Percentiles rank a stretch among this genome's conserved stretches.
phyloP scores from a whole-genome alignment of 176 grass and related monocot species.

The Raddia guianensis region DNA sequence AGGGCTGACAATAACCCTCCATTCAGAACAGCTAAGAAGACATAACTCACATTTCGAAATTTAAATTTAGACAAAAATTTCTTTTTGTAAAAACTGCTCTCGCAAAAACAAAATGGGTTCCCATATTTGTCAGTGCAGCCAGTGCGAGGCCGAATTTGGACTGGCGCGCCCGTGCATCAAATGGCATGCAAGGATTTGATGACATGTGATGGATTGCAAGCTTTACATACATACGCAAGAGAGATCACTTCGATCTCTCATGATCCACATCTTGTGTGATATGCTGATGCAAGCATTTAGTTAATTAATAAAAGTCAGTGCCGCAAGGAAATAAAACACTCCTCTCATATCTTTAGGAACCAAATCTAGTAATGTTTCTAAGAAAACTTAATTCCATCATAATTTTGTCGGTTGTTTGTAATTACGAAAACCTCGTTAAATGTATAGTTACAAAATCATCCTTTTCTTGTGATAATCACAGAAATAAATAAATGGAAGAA shows the following conservation, averaged over 20 bases:
- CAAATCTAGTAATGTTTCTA: not conserved
- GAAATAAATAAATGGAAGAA: not conserved
- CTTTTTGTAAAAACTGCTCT: no score
- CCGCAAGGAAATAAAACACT: not conserved
- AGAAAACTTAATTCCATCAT: not conserved
- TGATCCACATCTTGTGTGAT: not conserved
- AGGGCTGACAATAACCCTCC: no score
- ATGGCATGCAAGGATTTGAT: not conserved
- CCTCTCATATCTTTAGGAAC: not conserved
- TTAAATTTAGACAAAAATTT: no score
- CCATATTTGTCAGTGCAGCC: no score
- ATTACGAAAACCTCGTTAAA: no score
- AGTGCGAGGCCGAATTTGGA: no score
- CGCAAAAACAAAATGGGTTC: no score
- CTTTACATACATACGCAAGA: not conserved
- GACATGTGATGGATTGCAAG: not conserved
- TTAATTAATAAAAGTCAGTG: not conserved
- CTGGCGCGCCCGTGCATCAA: no score
- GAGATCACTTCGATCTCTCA: not conserved
- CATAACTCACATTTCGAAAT: no score
- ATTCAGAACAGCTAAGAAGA: no score
- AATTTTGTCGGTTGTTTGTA: not conserved
- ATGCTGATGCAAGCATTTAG: not conserved
- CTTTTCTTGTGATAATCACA: no score
- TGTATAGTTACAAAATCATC: no score